phyloP scores from a whole-genome alignment of 306 rosid species.

The Cucurbita maxima region DNA sequence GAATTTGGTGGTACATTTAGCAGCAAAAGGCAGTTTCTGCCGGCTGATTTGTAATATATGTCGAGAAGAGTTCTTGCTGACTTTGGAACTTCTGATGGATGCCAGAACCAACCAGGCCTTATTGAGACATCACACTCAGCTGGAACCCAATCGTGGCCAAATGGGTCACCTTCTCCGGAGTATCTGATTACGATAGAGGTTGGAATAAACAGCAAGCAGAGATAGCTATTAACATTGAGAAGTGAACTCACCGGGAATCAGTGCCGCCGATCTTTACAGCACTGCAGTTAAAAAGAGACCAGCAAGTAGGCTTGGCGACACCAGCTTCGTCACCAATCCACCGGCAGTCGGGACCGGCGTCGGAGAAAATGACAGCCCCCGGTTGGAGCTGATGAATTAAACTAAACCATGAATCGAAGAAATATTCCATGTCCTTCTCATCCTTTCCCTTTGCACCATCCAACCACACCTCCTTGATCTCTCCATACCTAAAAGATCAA shows the following conservation, averaged over 20 bases:
- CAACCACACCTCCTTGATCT: conserved; percentile 47
- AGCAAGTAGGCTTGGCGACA: conserved; percentile 54
- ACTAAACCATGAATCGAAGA: conserved; percentile 56
- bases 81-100: conserved; percentile 56
- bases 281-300: conserved; percentile 68
- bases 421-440: conserved; percentile 66
- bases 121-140: conserved; percentile 80
- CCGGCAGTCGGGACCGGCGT: conserved; percentile 75
- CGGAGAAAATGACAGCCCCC: conserved; percentile 53
- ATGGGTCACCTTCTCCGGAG: conserved; percentile 42
- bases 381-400: conserved; percentile 85
- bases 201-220: not conserved
- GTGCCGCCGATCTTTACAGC: conserved; percentile 26
- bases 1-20: conserved; percentile 85
- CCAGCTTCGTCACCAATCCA: conserved; percentile 82
- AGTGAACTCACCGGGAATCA: conserved; percentile 40
- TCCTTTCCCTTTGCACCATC: conserved; percentile 85
- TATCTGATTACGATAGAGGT: conserved; percentile 31
- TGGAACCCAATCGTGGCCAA: conserved; percentile 74
- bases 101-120: conserved; percentile 96
- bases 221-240: not conserved
- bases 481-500: conserved; percentile 46
- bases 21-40: conserved; percentile 64
- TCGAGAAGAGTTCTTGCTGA: conserved; percentile 70
- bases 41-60: conserved; percentile 63